phyloP scores from a whole-genome alignment of 805 yeast species.

The Maudiozyma barnettii region DNA sequence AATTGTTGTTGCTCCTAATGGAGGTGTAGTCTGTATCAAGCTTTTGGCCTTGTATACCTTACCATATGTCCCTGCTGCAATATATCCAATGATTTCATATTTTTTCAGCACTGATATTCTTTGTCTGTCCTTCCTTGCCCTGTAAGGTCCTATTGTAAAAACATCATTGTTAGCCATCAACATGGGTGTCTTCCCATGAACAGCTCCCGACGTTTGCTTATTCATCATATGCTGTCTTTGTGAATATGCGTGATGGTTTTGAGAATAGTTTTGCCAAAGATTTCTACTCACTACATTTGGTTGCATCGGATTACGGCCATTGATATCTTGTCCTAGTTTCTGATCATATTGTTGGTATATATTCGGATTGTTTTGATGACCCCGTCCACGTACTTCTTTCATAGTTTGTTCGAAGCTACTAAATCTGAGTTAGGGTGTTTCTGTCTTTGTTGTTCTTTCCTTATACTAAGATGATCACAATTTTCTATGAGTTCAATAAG shows the following conservation, averaged over 20 bases:
- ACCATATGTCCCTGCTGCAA: constrained; percentile 98
- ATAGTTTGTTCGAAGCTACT: background rate
- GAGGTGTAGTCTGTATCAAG: background rate
- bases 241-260: constrained; percentile 1
- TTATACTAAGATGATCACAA: no score
- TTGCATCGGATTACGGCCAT: constrained; percentile 10
- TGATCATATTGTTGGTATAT: background rate
- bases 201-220: constrained; percentile 8
- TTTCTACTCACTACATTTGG: constrained; percentile 7
- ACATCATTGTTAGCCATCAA: constrained; percentile 46
- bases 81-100: constrained; percentile 85
- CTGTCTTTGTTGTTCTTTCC: no score
- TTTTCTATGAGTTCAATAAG: no score
- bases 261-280: constrained; percentile 12
- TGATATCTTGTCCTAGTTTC: background rate
- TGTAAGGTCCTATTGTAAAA: constrained; percentile 50
- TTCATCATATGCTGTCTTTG: constrained; percentile 6
- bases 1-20: background rate
- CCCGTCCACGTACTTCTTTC: background rate
- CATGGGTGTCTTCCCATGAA: constrained; percentile 33
- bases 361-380: background rate
- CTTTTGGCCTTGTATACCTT: constrained; percentile 84
- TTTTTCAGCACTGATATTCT: constrained; percentile 71
- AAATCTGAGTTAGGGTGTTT: no score
- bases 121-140: constrained; percentile 51